phyloP scores from a whole-genome alignment of 129 eudicot genomes.

The Helianthus annuus region DNA sequence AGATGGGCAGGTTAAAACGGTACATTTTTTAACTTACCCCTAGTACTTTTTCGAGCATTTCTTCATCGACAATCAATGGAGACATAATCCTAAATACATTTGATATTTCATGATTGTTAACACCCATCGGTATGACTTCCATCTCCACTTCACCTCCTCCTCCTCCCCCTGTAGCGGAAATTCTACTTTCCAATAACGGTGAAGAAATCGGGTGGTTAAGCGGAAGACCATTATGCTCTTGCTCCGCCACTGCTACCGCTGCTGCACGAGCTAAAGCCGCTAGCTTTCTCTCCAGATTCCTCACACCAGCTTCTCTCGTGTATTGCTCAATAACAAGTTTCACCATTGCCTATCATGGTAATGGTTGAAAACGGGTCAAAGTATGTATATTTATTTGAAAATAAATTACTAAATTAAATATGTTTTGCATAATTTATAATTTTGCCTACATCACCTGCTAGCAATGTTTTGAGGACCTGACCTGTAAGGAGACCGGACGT shows the following conservation, averaged over 20 bases:
- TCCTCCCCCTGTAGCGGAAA: constrained; percentile 42
- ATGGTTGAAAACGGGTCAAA: constrained; percentile 5
- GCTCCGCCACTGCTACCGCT: constrained; percentile 91
- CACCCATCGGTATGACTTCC: constrained; percentile 90
- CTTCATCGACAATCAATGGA: constrained; percentile 79
- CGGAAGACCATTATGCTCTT: constrained; percentile 53
- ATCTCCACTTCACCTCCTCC: constrained; percentile 85
- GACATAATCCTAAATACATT: constrained; percentile 56
- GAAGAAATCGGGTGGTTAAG: constrained; percentile 71
- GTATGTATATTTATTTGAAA: not conserved
- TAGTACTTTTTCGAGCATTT: constrained; percentile 80
- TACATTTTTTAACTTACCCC: constrained; percentile 58
- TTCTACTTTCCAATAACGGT: constrained; percentile 73
- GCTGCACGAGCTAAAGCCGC: constrained; percentile 98
- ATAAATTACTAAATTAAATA: not conserved
- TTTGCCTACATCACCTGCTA: not conserved
- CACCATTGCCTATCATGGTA: constrained; percentile 61
- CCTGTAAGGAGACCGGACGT: too few species aligned
- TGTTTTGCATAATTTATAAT: not conserved
- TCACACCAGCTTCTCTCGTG: constrained; percentile 97
- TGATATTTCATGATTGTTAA: constrained; percentile 68
- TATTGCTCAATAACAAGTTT: constrained; percentile 80
- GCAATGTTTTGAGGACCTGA: not conserved
- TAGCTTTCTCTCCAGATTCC: constrained; percentile 82
- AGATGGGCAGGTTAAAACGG: not conserved